Base-by-base conservation (phyloP, 257 asterid species). In the Solanum megistacrolobum region DNA sequence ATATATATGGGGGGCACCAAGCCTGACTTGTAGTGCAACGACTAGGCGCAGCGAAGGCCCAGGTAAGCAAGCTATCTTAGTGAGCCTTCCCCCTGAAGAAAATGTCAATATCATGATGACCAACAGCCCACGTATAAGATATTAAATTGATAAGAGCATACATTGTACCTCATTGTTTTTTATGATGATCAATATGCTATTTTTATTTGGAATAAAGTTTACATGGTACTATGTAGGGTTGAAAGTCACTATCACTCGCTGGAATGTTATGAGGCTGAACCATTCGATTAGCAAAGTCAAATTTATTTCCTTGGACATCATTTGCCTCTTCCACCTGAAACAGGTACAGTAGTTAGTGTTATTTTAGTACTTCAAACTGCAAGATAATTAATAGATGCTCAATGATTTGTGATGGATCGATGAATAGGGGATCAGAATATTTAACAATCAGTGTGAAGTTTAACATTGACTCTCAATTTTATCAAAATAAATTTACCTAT, bases 191-290 rank as follows among this genome's bases (percentile, higher is more conserved):
- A 38, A 38, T 1, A 7, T 21, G 5, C 36, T 39, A 43, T 21
- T 78, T 31, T 78, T 39, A 78, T 39, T 78, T 78, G 84, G 35
- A 39, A 36, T 39, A 41, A 78, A 78, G 36, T 13, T 39, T 13
- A 39, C 84, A 78, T n/a, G 62, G n/a, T 78, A 78, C 20, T 39
- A 78, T 39, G 62, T 12, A 41, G 3, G 29, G 35, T 78, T 39
- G 60, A 25, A 39, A 38, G 84, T 39, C 72, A 71, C 52, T 20
- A 68, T 41, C 34, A 86, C 89, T 89, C 88, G 88, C 91, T 11
- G 29, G 79, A 52, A 83, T 86, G 75, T 35, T 31, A 89, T 73
- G 66, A 36, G 82, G 60, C 83, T 35, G 48, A 83, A 71, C 58
- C 87, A 83, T 88, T 29, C 84, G 89, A 89, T 41, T 73, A 4